A percentile compares a stretch with the other conserved stretches of the same genome.
These are phyloP conservation scores for Chaetomiaceae sp. DNA, from an alignment of 2,329 filamentous ascomycete species.

Conservation along the genomic window DNA sequence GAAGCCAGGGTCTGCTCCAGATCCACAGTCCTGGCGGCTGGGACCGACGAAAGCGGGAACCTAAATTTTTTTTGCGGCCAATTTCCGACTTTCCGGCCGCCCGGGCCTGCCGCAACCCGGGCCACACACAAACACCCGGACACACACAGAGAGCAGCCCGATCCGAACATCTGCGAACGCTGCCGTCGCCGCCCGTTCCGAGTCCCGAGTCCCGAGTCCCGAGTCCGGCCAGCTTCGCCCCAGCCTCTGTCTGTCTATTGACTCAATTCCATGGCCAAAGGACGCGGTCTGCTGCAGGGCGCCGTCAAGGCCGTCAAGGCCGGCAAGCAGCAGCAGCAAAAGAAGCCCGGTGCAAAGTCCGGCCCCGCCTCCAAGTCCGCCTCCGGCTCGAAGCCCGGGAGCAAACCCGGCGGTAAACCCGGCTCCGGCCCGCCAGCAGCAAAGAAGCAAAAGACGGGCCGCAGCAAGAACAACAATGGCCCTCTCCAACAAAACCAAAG, in stretches of 20 bases:
- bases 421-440: conserved; percentile 7
- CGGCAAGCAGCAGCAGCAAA: conserved; percentile 18
- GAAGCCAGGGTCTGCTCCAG: background rate
- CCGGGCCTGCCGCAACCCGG: background rate
- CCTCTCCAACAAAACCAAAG: conserved; percentile 13
- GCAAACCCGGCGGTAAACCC: background rate
- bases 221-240: background rate
- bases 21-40: conserved; percentile 17
- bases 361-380: background rate
- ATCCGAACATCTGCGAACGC: conserved; percentile 3
- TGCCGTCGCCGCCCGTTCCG: conserved; percentile 11
- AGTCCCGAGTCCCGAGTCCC: background rate
- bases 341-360: conserved; percentile 1
- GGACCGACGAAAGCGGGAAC: conserved; percentile 16
- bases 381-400: background rate
- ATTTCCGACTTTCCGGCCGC: conserved; percentile 12
- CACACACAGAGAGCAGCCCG: no score
- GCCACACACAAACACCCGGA: no score
- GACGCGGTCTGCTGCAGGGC: conserved; percentile 20
- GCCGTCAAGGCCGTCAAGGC: conserved; percentile 23
- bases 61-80: conserved; percentile 6
- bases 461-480: background rate
- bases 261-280: conserved; percentile 22
- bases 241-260: no score
- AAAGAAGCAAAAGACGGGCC: conserved; percentile 19